A percentile compares a stretch with the other conserved stretches of the same genome.
phyloP scores from a whole-genome alignment of 371 early-diverging fungal genomes.

The Mucor sp. region DNA sequence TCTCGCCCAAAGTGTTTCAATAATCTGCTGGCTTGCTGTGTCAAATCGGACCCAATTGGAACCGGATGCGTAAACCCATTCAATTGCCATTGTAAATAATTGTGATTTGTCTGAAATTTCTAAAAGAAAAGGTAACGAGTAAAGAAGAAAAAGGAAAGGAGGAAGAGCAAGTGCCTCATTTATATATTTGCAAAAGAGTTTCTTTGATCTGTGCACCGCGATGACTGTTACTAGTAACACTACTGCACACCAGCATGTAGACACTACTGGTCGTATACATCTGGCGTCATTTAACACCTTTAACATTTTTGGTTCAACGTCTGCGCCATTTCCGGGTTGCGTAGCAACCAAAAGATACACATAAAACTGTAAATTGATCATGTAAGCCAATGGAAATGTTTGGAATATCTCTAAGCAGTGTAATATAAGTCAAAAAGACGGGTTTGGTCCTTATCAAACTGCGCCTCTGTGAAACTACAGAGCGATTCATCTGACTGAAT shows the following conservation, averaged over 20 bases:
- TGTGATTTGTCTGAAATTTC: background rate
- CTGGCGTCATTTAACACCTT: background rate
- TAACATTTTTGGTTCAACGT: background rate
- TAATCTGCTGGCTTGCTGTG: slow-evolving; percentile 5
- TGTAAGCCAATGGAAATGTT: background rate
- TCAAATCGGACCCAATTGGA: slow-evolving; percentile 22
- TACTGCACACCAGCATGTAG: background rate
- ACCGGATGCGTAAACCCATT: slow-evolving; percentile 26
- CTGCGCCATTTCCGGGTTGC: slow-evolving; percentile 1
- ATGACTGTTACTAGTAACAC: background rate
- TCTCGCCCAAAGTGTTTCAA: slow-evolving; percentile 17
- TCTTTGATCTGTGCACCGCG: background rate
- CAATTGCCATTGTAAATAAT: slow-evolving; percentile 8
- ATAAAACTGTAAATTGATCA: background rate
- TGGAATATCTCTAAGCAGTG: background rate
- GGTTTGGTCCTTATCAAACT: background rate
- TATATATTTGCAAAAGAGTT: background rate
- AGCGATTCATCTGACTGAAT: background rate
- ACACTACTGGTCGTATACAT: background rate
- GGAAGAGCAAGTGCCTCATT: background rate
- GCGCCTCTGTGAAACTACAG: background rate
- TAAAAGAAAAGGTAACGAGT: background rate
- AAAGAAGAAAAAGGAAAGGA: background rate
- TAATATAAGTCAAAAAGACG: background rate
- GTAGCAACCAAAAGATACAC: background rate